These are phyloP conservation scores for Fraxinus platypoda DNA, from an alignment of 305 asterid species.

Conservation along the genomic window DNA sequence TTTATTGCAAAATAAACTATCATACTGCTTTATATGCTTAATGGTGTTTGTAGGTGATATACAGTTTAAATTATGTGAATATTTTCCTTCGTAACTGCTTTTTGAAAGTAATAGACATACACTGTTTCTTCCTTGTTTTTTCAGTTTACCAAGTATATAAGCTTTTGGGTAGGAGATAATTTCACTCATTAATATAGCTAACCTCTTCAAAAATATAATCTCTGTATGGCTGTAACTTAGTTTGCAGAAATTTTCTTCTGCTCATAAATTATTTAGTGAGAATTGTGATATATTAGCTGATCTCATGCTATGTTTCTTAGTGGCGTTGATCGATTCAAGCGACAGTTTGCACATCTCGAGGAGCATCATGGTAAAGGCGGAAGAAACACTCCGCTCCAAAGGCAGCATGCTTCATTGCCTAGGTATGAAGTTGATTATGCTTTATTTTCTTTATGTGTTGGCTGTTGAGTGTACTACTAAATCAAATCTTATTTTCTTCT, in stretches of 20 bases:
- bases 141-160: background rate
- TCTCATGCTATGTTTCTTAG: constrained; percentile 32
- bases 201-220: background rate
- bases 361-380: constrained; percentile 84
- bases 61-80: background rate
- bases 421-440: constrained; percentile 46
- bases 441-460: background rate
- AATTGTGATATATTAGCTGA: constrained; percentile 19
- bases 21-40: background rate
- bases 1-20: background rate
- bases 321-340: constrained; percentile 92
- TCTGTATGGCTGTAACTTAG: background rate
- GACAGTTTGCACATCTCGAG: constrained; percentile 97
- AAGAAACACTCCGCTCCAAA: constrained; percentile 60
- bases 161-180: background rate
- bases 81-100: background rate
- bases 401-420: constrained; percentile 90
- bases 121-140: background rate
- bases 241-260: background rate
- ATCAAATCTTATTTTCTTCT: background rate
- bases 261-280: background rate
- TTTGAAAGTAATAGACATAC: background rate
- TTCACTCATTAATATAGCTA: background rate
- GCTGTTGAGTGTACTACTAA: background rate
- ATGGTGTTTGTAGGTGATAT: background rate